Evolutionary conservation across 495 filamentous ascomycete species (phyloP).

Genomic region (Chaetomium fimeti): DNA sequence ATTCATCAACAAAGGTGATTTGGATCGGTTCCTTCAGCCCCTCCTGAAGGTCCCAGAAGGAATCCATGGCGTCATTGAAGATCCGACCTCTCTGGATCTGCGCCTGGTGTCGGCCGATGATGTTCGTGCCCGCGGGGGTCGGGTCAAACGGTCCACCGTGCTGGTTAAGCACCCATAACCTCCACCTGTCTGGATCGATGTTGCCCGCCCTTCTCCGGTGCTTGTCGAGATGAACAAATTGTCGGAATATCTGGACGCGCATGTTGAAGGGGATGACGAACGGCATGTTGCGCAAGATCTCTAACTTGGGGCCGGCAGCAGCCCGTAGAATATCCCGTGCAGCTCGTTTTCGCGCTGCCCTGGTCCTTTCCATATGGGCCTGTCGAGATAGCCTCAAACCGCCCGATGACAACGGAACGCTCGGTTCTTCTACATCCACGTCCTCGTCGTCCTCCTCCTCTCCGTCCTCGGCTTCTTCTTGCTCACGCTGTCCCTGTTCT

Average conservation of each 20-base stretch:
- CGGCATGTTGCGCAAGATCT: constrained; percentile 93
- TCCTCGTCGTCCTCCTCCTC: constrained; percentile 50
- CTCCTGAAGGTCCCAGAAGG: constrained; percentile 79
- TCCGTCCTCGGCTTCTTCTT: constrained; percentile 41
- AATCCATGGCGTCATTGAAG: constrained; percentile 80
- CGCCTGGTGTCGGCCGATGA: constrained; percentile 71
- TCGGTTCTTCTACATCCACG: constrained; percentile 38
- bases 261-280: constrained; percentile 94
- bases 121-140: constrained; percentile 41
- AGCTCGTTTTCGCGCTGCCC: constrained; percentile 61
- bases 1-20: constrained; percentile 94
- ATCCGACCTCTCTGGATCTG: constrained; percentile 75
- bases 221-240: constrained; percentile 86
- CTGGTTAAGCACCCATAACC: constrained; percentile 57
- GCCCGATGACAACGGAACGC: constrained; percentile 15
- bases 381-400: constrained; percentile 37
- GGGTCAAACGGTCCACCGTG: constrained; percentile 34
- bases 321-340: constrained; percentile 67
- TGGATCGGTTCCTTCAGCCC: constrained; percentile 95
- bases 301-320: constrained; percentile 74
- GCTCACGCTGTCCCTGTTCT: constrained; percentile 73
- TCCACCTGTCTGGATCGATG: constrained; percentile 77
- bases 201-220: constrained; percentile 69
- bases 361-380: constrained; percentile 46
- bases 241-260: constrained; percentile 87